Conservation (phyloP, 768 basidiomycete species). For the Amanita pseudoporphyria region DNA sequence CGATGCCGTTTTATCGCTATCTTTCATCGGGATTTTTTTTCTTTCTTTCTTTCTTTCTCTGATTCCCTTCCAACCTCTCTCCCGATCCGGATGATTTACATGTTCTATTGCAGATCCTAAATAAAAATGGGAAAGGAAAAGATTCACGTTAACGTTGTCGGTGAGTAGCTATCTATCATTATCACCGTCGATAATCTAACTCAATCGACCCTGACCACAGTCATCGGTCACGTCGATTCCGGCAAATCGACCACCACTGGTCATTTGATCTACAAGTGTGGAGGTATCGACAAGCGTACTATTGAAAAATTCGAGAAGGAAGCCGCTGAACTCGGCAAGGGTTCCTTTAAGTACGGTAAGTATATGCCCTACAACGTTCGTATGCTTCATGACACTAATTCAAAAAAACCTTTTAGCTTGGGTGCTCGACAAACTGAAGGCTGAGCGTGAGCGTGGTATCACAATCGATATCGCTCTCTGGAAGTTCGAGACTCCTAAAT, state of each 20-base stretch:
- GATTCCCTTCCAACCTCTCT: conserved; percentile 14
- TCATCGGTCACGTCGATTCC: conserved; percentile 99
- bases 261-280: conserved; percentile 99
- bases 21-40: conserved; percentile 12
- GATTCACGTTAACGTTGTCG: conserved; percentile 95
- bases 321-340: conserved; percentile 99
- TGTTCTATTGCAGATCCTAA: not conserved
- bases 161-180: conserved; percentile 39
- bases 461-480: conserved; percentile 99
- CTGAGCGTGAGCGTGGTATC: conserved; percentile 99
- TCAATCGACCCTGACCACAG: conserved; percentile 32
- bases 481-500: conserved; percentile 99
- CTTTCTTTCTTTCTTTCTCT: conserved; percentile 12
- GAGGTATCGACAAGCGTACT: conserved; percentile 99
- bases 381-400: conserved; percentile 15
- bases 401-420: conserved; percentile 55
- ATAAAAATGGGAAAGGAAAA: conserved; percentile 93
- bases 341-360: conserved; percentile 95
- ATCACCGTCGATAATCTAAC: conserved; percentile 12
- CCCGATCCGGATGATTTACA: not conserved
- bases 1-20: conserved; percentile 17
- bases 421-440: conserved; percentile 99
- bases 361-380: conserved; percentile 11
- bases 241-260: conserved; percentile 99
- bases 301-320: conserved; percentile 99